Evolutionary conservation across 805 yeast genomes (phyloP), one percentile per base, ranked within the genome.

Genomic region (Myxozyma neglecta): DNA sequence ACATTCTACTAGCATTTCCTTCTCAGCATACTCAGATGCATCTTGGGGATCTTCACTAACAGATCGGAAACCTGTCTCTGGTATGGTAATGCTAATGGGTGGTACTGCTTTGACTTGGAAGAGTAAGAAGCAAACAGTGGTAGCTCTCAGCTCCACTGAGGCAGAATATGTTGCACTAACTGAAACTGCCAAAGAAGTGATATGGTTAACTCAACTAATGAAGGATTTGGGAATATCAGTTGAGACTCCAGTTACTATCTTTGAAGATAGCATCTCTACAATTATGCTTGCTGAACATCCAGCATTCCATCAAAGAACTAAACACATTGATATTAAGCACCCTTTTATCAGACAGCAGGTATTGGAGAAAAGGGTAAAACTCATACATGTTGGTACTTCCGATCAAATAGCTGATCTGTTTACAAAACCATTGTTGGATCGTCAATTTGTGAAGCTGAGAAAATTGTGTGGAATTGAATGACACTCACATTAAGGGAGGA

Each of bases 51-150:
- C 29, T 5, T 24, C 29, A 24, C 29, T 24, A 3, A 24, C 29
- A 24, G 49, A 45, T 24, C 11, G 34, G 9, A 45, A 45, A 24
- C 20, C 49, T 1, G 20, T 16, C 32, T 20, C 49, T 20, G 49
- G 49, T 3, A 11, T 20, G 24, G 35, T 45, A 9, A 24, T 35
- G 20, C 2, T 13, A 24, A 24, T 45, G 11, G 35, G 16, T 20
- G 49, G 49, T 1, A 48, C 52, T 29, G 48, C 53, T n/a, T 20
- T 54, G n/a, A 34, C 53, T 20, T 54, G 52, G 58, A 43, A 34
- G 20, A 18, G 36, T 11, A 45, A 46, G 16, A 37, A 39, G 43
- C 58, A 54, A 46, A 37, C 16, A 24, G 34, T 36, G 46, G 58
- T 46, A 8, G 53, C 53, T 13, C 46, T 18, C 4, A 46, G 47